A percentile compares a stretch with the other conserved stretches of the same genome.
phyloP scores from a whole-genome alignment of 495 filamentous ascomycete genomes.

The Cetradonia linearis region DNA sequence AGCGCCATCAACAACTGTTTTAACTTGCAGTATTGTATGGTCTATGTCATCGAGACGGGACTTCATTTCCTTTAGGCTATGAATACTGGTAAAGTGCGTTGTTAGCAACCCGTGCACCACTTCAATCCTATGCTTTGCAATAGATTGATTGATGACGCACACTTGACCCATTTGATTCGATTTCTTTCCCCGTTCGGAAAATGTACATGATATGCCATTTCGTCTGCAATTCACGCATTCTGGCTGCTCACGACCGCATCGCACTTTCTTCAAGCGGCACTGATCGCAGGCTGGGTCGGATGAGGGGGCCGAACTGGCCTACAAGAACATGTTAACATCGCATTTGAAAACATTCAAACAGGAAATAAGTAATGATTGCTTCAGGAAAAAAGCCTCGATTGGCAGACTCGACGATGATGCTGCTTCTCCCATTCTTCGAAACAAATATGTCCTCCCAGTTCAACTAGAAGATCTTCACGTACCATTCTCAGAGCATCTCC shows the following conservation, averaged over 20 bases:
- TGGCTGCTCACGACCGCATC: slow-evolving; percentile 3
- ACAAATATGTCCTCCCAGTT: background rate
- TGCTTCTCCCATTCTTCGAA: background rate
- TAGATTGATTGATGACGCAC: background rate
- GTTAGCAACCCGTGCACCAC: background rate
- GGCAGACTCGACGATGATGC: background rate
- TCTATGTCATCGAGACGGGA: slow-evolving; percentile 7
- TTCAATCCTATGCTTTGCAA: background rate
- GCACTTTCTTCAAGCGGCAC: slow-evolving; percentile 1
- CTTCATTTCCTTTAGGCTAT: slow-evolving; percentile 7
- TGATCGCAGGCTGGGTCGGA: slow-evolving; percentile 10
- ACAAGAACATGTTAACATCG: background rate
- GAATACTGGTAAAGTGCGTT: background rate
- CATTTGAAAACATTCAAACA: no score
- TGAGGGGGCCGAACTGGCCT: background rate
- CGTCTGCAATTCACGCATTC: slow-evolving; percentile 7
- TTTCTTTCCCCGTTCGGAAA: slow-evolving; percentile 4
- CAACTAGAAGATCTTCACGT: background rate
- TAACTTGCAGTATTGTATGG: slow-evolving; percentile 5
- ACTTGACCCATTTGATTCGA: slow-evolving; percentile 9
- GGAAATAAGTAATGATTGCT: no score
- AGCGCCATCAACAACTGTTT: background rate
- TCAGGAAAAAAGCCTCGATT: background rate
- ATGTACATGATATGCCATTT: slow-evolving; percentile 9
- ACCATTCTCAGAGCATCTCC: background rate